Conservation (phyloP, 305 asterid species). For the Fraxinus paxiana region DNA sequence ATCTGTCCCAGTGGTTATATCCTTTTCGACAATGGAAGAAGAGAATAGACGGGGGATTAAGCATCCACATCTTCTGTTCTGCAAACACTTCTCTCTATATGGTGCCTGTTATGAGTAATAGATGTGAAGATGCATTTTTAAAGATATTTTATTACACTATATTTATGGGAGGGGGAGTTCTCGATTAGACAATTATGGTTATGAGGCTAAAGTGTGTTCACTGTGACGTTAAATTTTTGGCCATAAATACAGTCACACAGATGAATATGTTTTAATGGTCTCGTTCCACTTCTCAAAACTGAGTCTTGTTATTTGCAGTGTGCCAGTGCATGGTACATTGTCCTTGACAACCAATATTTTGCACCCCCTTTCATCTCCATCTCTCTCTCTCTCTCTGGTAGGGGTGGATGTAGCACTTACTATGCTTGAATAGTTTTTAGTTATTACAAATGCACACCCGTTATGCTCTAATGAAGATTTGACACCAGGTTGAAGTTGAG, state of each 20-base stretch:
- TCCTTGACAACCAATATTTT: slow-evolving; percentile 9
- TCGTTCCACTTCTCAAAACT: background rate
- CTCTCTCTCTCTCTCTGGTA: slow-evolving; percentile 1
- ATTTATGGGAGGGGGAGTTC: background rate
- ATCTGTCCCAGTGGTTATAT: background rate
- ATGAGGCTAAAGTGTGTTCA: background rate
- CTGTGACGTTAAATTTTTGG: background rate
- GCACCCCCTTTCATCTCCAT: background rate
- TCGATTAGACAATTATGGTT: background rate
- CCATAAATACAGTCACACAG: slow-evolving; percentile 17
- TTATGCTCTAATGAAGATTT: background rate
- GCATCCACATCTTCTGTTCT: background rate
- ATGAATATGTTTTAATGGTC: slow-evolving; percentile 17
- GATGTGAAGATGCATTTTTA: background rate
- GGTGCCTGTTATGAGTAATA: background rate
- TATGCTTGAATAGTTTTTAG: background rate
- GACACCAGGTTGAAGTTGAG: slow-evolving; percentile 7
- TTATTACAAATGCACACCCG: slow-evolving; percentile 2
- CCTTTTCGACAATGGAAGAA: background rate
- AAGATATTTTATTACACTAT: slow-evolving; percentile 13
- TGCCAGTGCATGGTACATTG: slow-evolving; percentile 5
- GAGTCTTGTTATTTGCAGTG: background rate
- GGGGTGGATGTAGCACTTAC: background rate
- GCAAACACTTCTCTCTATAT: background rate
- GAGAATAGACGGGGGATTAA: background rate